Percentiles rank a stretch among this genome's conserved stretches.
Evolutionary conservation across 2,329 filamentous ascomycete species (phyloP).

Genomic region (Scortechinia acanthostroma): DNA sequence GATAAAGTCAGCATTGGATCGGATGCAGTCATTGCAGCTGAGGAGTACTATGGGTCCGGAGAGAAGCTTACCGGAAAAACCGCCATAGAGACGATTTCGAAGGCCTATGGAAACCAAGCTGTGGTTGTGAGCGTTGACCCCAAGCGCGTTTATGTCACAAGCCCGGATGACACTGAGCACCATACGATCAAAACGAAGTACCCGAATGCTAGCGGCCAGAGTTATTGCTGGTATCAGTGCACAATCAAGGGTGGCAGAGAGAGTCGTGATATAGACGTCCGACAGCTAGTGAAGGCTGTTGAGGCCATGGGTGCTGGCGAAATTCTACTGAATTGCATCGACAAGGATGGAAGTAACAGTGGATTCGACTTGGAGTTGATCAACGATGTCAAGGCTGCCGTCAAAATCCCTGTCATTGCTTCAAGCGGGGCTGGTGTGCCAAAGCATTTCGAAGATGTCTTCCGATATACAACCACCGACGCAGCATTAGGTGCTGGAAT

Average conservation of each 20-base stretch:
- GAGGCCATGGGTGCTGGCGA: constrained; percentile 95
- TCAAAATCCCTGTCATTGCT: constrained; percentile 90
- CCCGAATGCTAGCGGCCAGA: constrained; percentile 70
- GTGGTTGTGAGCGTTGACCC: constrained; percentile 95
- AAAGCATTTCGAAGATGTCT: constrained; percentile 83
- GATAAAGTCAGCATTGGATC: constrained; percentile 97
- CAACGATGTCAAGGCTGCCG: constrained; percentile 74
- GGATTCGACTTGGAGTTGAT: constrained; percentile 94
- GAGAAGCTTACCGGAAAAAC: constrained; percentile 70
- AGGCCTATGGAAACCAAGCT: constrained; percentile 90
- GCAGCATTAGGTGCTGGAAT: constrained; percentile 92
- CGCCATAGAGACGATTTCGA: constrained; percentile 89
- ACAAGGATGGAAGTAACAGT: constrained; percentile 88
- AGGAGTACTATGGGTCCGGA: constrained; percentile 75
- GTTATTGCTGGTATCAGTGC: constrained; percentile 92
- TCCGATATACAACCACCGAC: constrained; percentile 77
- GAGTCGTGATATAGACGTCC: constrained; percentile 86
- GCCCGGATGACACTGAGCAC: constrained; percentile 62
- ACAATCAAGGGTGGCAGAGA: constrained; percentile 93
- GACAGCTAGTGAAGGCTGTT: constrained; percentile 79
- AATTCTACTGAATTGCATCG: constrained; percentile 93
- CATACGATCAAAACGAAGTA: constrained; percentile 65
- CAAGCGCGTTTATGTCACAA: constrained; percentile 76
- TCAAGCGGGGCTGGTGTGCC: constrained; percentile 87
- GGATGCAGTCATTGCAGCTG: constrained; percentile 85